Evolutionary conservation across 805 yeast species (phyloP).

Genomic region (Nakazawaea holstii): DNA sequence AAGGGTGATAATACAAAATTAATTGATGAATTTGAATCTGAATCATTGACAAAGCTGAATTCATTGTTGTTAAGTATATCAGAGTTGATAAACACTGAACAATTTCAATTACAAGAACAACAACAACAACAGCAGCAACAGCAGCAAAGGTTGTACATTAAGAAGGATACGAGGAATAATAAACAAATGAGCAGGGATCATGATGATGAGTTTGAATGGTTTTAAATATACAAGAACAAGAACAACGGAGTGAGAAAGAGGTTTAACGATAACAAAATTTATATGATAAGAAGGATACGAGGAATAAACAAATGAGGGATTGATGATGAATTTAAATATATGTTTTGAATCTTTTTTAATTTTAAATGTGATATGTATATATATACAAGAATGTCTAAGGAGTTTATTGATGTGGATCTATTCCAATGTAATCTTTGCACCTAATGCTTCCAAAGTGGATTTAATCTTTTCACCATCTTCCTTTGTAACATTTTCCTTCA

Average conservation of each 20-base stretch:
- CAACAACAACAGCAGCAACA: no score
- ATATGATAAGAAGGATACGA: background rate
- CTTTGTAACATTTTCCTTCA: constrained; percentile 93
- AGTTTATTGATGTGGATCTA: no score
- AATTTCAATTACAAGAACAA: background rate
- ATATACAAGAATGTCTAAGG: background rate
- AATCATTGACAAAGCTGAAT: background rate
- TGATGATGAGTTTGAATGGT: no score
- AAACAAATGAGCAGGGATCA: no score
- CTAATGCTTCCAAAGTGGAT: constrained; percentile 85
- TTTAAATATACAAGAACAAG: no score
- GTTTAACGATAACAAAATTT: no score
- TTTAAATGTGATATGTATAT: background rate
- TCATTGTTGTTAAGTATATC: constrained; percentile 8
- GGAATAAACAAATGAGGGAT: background rate
- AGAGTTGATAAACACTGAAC: background rate
- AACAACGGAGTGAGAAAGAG: no score
- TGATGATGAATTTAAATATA: background rate
- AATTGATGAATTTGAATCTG: background rate
- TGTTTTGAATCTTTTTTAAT: no score
- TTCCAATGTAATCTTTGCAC: constrained; percentile 90
- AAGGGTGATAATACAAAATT: background rate
- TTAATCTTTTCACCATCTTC: constrained; percentile 97
- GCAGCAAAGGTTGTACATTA: no score
- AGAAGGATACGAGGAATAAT: no score